phyloP scores from a whole-genome alignment of 148 eudicot species.

The Chenopodium quinoa region DNA sequence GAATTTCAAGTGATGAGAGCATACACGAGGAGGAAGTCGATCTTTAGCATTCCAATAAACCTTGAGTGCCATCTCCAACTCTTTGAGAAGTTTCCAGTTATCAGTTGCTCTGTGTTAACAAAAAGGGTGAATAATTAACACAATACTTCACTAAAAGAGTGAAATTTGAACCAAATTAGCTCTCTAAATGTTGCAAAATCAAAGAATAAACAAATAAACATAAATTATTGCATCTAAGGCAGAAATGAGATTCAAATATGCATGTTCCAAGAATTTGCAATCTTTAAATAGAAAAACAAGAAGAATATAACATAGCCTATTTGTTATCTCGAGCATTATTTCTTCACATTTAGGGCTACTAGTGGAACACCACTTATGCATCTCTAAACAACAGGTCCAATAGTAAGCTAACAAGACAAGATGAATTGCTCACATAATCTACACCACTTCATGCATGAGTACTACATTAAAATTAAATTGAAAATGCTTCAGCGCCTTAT shows the following conservation, averaged over 20 bases:
- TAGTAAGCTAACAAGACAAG: background rate
- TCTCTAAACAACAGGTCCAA: background rate
- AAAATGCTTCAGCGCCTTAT: background rate
- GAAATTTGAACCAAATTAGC: background rate
- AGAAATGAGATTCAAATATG: background rate
- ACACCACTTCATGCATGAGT: background rate
- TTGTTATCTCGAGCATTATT: background rate
- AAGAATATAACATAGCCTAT: background rate
- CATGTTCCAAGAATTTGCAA: background rate
- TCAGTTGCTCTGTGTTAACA: conserved; percentile 55
- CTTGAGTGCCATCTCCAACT: conserved; percentile 82
- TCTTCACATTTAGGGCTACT: background rate
- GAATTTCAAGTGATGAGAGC: conserved; percentile 13
- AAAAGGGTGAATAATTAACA: background rate
- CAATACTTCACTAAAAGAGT: background rate
- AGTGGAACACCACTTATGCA: background rate
- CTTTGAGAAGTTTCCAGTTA: conserved; percentile 92
- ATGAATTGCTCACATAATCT: background rate
- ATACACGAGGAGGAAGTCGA: conserved; percentile 94
- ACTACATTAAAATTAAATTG: background rate
- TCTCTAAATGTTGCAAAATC: background rate
- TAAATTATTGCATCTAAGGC: too few relatives aligned
- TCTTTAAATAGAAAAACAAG: background rate
- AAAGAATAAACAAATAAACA: too few relatives aligned
- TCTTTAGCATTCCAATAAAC: conserved; percentile 91